Conservation (phyloP, 352 stramenopile species). For the Aphanomyces astaci region DNA sequence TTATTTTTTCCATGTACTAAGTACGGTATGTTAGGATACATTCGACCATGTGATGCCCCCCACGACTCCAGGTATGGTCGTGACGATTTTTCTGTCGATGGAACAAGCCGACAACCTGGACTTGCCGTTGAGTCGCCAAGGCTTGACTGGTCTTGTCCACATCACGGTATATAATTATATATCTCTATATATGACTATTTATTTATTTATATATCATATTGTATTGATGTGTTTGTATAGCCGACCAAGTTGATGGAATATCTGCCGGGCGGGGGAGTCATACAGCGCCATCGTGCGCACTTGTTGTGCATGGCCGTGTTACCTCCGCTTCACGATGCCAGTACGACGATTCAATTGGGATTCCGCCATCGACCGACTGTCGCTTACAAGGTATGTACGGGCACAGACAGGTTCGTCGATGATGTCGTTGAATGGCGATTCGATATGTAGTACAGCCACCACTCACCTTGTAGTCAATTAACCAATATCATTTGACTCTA, state of each 20-base stretch:
- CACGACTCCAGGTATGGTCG: conserved; percentile 2
- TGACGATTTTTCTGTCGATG: conserved; percentile 50
- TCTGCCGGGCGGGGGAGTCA: not conserved
- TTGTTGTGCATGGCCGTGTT: conserved; percentile 12
- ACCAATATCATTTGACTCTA: too few species aligned
- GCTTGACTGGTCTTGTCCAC: conserved; percentile 27
- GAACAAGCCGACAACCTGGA: conserved; percentile 53
- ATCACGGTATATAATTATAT: too few species aligned
- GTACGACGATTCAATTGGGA: conserved; percentile 3
- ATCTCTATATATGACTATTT: too few species aligned
- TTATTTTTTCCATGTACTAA: not conserved
- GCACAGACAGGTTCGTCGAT: too few species aligned
- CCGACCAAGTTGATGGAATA: conserved; percentile 16
- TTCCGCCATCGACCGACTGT: conserved; percentile 12
- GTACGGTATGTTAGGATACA: too few species aligned
- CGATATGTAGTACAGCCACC: too few species aligned
- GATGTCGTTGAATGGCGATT: too few species aligned
- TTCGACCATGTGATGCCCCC: conserved; percentile 22
- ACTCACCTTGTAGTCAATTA: too few species aligned
- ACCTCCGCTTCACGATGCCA: not conserved
- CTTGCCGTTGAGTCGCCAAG: conserved; percentile 56
- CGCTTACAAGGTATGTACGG: conserved; percentile 23
- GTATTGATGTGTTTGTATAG: not conserved
- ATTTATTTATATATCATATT: not conserved
- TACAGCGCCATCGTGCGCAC: not conserved